A percentile compares a stretch with the other conserved stretches of the same genome.
Conservation (phyloP, 371 early-diverging fungal genomes). For the Mortierella sp. region DNA sequence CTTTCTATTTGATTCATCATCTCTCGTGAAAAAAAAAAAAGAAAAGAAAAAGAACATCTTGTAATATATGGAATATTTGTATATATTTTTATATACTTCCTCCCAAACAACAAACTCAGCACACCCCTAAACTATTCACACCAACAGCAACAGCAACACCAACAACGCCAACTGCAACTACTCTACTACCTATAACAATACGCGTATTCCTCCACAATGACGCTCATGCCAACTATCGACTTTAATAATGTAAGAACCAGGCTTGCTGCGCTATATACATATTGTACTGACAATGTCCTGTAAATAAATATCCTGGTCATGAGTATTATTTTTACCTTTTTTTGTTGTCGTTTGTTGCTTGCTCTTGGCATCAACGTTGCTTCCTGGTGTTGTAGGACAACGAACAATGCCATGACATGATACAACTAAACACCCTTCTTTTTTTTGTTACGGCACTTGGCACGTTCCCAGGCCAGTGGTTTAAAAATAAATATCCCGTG, state of each 20-base stretch:
- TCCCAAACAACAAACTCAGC: not conserved
- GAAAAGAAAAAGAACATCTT: too few species aligned
- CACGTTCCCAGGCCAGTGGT: not conserved
- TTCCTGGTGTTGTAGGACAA: slow-evolving; percentile 2
- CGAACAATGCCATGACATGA: not conserved
- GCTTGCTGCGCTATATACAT: too few species aligned
- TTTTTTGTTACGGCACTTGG: not conserved
- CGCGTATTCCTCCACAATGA: slow-evolving; percentile 5
- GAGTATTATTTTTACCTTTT: too few species aligned
- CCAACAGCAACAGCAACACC: not conserved
- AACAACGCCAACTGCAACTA: not conserved
- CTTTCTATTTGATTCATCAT: slow-evolving; percentile 1
- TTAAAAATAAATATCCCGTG: not conserved
- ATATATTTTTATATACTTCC: not conserved
- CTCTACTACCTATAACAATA: not conserved
- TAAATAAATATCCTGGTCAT: not conserved
- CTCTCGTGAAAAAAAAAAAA: not conserved
- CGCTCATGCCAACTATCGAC: slow-evolving; percentile 52
- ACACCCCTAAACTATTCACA: not conserved
- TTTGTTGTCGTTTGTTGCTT: not conserved
- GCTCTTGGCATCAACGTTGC: not conserved
- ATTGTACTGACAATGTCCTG: too few species aligned
- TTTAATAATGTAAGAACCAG: slow-evolving; percentile 44
- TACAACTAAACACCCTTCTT: not conserved
- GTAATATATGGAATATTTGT: too few species aligned